phyloP scores from a whole-genome alignment of 345 rosid species.

The Salix purpurea region DNA sequence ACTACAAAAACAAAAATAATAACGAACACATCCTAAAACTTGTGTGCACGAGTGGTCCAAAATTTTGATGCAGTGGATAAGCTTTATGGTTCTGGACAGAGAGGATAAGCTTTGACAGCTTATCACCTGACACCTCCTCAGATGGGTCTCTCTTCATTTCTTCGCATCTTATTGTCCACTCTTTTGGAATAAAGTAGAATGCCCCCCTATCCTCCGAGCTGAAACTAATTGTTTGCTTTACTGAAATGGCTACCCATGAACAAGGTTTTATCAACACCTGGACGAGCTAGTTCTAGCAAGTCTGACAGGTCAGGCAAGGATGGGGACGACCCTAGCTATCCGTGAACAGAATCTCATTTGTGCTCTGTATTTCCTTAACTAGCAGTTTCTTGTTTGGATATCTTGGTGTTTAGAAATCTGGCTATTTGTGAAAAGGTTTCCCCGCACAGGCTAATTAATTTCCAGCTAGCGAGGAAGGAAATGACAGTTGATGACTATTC shows the following conservation, averaged over 20 bases:
- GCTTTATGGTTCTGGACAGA: neutral
- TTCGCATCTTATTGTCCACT: neutral
- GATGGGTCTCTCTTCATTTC: neutral
- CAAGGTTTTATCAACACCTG: neutral
- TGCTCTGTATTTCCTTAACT: neutral
- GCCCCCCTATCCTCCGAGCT: neutral
- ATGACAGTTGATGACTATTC: too few species aligned
- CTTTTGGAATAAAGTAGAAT: neutral
- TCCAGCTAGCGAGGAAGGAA: too few species aligned
- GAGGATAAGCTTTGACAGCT: neutral
- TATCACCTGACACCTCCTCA: neutral
- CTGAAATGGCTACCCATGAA: neutral
- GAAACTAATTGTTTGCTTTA: neutral
- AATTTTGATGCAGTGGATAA: neutral
- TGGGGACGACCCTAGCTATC: neutral
- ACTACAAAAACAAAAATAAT: too few species aligned
- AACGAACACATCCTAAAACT: too few species aligned
- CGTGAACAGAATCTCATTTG: neutral
- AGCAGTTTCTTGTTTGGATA: neutral
- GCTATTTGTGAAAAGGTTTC: too few species aligned
- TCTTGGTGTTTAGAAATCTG: too few species aligned
- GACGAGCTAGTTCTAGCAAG: neutral
- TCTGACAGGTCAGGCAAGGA: neutral
- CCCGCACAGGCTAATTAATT: too few species aligned
- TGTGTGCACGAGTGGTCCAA: neutral